These are phyloP conservation scores for Citrus sinensis DNA, from an alignment of 345 rosid species.

Conservation along the genomic window DNA sequence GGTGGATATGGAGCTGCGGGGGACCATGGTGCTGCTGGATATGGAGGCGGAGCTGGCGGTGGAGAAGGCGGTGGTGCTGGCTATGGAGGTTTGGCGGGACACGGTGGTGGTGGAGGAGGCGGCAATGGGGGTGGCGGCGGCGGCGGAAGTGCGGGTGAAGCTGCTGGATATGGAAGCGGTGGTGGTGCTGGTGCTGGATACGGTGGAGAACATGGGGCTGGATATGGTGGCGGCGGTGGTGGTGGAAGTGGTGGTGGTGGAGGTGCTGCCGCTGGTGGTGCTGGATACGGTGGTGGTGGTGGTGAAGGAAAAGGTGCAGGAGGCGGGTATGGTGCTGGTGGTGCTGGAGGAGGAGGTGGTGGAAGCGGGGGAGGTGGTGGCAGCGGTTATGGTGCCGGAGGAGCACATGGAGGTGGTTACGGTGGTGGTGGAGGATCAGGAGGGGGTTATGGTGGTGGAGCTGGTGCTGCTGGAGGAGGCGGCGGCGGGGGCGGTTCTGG, in stretches of 20 bases:
- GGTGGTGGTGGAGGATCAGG: slow-evolving; percentile 23
- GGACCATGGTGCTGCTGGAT: slow-evolving; percentile 19
- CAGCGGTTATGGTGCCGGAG: slow-evolving; percentile 27
- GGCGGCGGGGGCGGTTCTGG: slow-evolving; percentile 17
- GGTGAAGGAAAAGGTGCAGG: slow-evolving; percentile 34
- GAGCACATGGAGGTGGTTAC: slow-evolving; percentile 25
- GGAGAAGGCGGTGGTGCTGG: slow-evolving; percentile 27
- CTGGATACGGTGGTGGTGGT: slow-evolving; percentile 12
- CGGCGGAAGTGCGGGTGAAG: slow-evolving; percentile 19
- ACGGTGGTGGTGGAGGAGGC: slow-evolving; percentile 25
- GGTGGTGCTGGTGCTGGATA: slow-evolving; percentile 8
- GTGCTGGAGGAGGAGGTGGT: slow-evolving; percentile 22
- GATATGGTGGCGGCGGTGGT: slow-evolving; percentile 17
- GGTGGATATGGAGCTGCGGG: slow-evolving; percentile 25
- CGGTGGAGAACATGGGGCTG: slow-evolving; percentile 8
- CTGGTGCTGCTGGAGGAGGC: slow-evolving; percentile 15
- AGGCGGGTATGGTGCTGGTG: slow-evolving; percentile 22
- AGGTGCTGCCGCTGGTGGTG: slow-evolving; percentile 10
- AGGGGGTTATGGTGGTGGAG: slow-evolving; percentile 19
- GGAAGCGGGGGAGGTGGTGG: slow-evolving; percentile 26
- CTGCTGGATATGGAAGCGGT: slow-evolving; percentile 22
- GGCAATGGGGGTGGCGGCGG: slow-evolving; percentile 24
- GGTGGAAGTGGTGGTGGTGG: slow-evolving; percentile 19
- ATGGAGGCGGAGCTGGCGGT: slow-evolving; percentile 17
- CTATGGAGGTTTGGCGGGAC: slow-evolving; percentile 19